Conservation (phyloP, 139 green algal genomes). For the Chlamydomonas asymmetrica region DNA sequence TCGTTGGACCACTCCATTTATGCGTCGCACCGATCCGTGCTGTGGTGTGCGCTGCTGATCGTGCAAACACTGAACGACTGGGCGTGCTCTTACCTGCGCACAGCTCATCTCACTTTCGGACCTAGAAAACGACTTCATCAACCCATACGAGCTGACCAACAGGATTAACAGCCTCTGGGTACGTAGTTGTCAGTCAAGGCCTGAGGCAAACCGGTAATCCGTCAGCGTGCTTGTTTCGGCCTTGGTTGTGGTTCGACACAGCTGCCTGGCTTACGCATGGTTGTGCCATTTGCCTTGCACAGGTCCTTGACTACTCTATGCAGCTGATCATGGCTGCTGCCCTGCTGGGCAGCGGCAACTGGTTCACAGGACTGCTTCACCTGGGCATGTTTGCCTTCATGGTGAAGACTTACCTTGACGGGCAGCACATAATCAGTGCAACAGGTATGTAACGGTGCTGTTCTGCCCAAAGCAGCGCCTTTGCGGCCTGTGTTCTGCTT, state of each 20-base stretch:
- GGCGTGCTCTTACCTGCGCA: neutral
- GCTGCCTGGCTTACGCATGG: no score
- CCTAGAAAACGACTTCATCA: constrained; percentile 86
- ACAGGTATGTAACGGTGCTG: no score
- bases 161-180: constrained; percentile 77
- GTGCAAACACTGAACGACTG: no score
- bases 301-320: constrained; percentile 52
- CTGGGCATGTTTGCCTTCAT: constrained; percentile 45
- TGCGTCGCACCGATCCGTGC: no score
- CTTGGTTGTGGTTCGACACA: no score
- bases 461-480: no score
- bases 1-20: neutral
- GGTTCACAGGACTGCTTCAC: constrained; percentile 49
- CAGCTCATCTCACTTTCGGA: constrained; percentile 82
- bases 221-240: neutral
- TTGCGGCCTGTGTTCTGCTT: no score
- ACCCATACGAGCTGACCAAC: constrained; percentile 76
- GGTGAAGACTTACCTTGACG: constrained; percentile 22
- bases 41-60: no score
- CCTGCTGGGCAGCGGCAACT: constrained; percentile 62
- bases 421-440: no score
- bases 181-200: constrained; percentile 8
- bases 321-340: constrained; percentile 48
- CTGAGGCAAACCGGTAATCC: neutral
- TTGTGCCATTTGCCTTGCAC: no score